phyloP scores from a whole-genome alignment of 352 stramenopile species.

The Globisporangium apiculatum region DNA sequence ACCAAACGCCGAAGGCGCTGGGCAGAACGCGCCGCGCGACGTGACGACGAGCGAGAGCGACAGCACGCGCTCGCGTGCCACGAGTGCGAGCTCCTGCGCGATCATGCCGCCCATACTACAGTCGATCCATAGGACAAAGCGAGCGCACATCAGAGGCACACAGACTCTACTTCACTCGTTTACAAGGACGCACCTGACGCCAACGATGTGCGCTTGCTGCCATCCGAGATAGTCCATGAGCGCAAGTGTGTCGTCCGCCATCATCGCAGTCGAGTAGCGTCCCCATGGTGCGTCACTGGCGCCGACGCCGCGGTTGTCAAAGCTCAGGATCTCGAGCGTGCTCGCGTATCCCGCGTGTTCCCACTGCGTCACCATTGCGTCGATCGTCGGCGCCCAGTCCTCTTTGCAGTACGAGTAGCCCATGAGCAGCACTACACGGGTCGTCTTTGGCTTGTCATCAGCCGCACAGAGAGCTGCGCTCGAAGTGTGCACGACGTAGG shows the following conservation, averaged over 20 bases:
- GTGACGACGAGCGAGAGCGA: constrained; percentile 61
- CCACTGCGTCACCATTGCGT: constrained; percentile 29
- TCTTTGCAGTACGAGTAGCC: constrained; percentile 37
- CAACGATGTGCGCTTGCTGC: constrained; percentile 2
- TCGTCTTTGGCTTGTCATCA: constrained; percentile 10
- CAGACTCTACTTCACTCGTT: too few relatives aligned
- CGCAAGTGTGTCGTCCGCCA: constrained; percentile 22
- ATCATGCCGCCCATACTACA: constrained; percentile 48
- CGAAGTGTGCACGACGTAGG: constrained; percentile 32
- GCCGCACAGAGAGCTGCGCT: background rate
- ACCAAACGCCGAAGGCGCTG: constrained; percentile 19
- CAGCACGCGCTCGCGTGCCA: constrained; percentile 34
- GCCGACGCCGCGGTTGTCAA: constrained; percentile 57
- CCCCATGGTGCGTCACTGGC: constrained; percentile 18
- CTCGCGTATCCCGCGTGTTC: constrained; percentile 4
- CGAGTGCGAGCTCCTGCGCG: constrained; percentile 39
- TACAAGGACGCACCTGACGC: constrained; percentile 5
- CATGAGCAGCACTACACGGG: constrained; percentile 34
- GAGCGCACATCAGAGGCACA: too few relatives aligned
- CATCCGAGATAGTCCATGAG: constrained; percentile 20
- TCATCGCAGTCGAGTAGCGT: constrained; percentile 24
- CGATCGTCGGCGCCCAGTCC: constrained; percentile 26
- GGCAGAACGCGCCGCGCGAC: constrained; percentile 38
- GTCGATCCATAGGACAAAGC: too few relatives aligned
- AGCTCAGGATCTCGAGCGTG: constrained; percentile 37